Evolutionary conservation across 2,329 filamentous ascomycete genomes (phyloP).

Genomic region (Claviceps sp.): DNA sequence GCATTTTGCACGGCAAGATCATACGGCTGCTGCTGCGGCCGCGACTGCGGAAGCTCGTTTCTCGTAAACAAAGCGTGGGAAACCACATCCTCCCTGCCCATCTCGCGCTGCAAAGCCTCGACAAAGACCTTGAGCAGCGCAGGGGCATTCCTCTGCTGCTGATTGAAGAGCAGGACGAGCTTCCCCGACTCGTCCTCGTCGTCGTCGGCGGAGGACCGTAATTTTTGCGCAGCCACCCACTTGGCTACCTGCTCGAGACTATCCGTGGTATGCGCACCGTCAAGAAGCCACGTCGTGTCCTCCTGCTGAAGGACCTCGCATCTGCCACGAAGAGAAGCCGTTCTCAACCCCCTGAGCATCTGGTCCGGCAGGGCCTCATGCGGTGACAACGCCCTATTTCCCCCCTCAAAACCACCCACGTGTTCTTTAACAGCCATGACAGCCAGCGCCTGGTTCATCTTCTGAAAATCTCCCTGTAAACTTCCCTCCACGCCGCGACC

Average conservation of each 20-base stretch:
- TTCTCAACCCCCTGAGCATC: slow-evolving; percentile 51
- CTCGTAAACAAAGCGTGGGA: slow-evolving; percentile 68
- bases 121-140: slow-evolving; percentile 52
- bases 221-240: slow-evolving; percentile 54
- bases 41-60: slow-evolving; percentile 38
- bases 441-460: slow-evolving; percentile 45
- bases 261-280: slow-evolving; percentile 79
- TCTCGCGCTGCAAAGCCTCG: slow-evolving; percentile 31
- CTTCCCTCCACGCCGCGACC: slow-evolving; percentile 21
- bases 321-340: slow-evolving; percentile 58
- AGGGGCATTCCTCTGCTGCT: slow-evolving; percentile 68
- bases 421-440: slow-evolving; percentile 43
- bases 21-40: slow-evolving; percentile 10
- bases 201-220: background rate
- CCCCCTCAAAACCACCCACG: slow-evolving; percentile 23
- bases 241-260: slow-evolving; percentile 62
- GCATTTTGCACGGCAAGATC: slow-evolving; percentile 48
- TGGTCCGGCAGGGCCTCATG: slow-evolving; percentile 14
- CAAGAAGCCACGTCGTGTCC: slow-evolving; percentile 60
- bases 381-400: background rate
- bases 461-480: slow-evolving; percentile 40
- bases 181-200: slow-evolving; percentile 13
- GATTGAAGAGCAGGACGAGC: slow-evolving; percentile 72
- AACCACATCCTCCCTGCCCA: slow-evolving; percentile 36
- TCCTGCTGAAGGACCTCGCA: slow-evolving; percentile 52